Evolutionary conservation across 306 rosid species (phyloP).

Genomic region (Castanospermum australe): DNA sequence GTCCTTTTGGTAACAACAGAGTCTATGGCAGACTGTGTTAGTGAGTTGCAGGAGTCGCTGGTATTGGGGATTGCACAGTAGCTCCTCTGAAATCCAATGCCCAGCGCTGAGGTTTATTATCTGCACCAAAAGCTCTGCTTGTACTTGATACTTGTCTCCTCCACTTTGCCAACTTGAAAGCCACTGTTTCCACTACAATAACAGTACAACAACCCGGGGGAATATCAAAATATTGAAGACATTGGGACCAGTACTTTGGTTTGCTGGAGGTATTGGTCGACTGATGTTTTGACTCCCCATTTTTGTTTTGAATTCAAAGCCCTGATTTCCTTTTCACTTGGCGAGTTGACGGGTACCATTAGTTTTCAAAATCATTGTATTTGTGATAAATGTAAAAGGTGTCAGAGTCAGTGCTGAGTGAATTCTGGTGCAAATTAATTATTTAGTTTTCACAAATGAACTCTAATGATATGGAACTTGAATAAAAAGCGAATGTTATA

Average conservation of each 20-base stretch:
- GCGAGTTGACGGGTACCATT: not conserved
- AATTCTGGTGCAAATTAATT: not conserved
- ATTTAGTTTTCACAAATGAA: not conserved
- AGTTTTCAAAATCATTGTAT: not conserved
- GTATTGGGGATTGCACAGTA: constrained; percentile 42
- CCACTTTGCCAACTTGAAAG: constrained; percentile 63
- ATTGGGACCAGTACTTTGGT: constrained; percentile 15
- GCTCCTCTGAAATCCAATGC: constrained; percentile 43
- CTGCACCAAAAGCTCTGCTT: constrained; percentile 68
- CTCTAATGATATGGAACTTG: not conserved
- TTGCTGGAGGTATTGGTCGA: constrained; percentile 5
- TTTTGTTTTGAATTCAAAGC: not conserved
- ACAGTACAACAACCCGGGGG: not conserved
- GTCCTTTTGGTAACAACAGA: constrained; percentile 47
- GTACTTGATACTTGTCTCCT: constrained; percentile 56
- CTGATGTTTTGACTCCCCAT: constrained; percentile 20
- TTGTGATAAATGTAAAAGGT: not conserved
- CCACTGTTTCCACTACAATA: constrained; percentile 79
- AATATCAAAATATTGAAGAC: not conserved
- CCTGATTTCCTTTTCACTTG: not conserved
- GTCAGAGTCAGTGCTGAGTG: not conserved
- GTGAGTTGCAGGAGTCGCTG: constrained; percentile 52
- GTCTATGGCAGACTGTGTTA: constrained; percentile 52
- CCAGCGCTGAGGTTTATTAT: constrained; percentile 67
- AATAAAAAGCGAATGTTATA: not conserved